Percentiles rank a stretch among this genome's conserved stretches.
Conservation (phyloP, 164 flowering plant species). For the Chimonanthus praecox region DNA sequence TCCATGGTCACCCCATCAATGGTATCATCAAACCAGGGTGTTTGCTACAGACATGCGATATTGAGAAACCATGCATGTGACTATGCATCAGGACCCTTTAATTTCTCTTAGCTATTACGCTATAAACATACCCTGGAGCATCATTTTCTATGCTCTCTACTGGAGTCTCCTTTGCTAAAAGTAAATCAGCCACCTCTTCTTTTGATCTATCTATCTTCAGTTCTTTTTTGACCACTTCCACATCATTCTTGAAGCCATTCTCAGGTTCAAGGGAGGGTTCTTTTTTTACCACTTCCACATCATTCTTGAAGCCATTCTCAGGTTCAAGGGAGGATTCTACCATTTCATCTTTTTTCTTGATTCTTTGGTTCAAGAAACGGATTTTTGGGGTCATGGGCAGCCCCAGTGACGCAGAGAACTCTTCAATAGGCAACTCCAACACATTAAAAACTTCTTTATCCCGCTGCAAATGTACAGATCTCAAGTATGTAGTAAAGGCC, state of each 20-base stretch:
- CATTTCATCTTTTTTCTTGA: constrained; percentile 17
- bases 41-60: neutral
- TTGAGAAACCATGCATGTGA: neutral
- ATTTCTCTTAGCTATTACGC: neutral
- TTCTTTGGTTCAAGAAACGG: constrained; percentile 56
- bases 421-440: constrained; percentile 58
- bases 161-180: constrained; percentile 25
- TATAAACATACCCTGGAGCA: constrained; percentile 7
- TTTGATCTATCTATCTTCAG: constrained; percentile 1
- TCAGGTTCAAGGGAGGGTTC: constrained; percentile 29
- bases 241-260: constrained; percentile 12
- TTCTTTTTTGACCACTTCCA: constrained; percentile 14
- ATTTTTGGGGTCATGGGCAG: constrained; percentile 80
- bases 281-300: constrained; percentile 5
- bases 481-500: constrained; percentile 77
- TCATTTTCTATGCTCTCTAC: constrained; percentile 22
- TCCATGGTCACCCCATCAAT: neutral
- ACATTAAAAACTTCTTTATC: constrained; percentile 84
- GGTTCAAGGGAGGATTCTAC: constrained; percentile 25
- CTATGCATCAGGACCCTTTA: neutral
- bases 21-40: neutral
- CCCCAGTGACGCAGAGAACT: constrained; percentile 81
- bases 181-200: constrained; percentile 33
- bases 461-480: constrained; percentile 51
- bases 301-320: constrained; percentile 18